Base-by-base conservation (phyloP, 768 basidiomycete species). In the Lactifluus volemus region DNA sequence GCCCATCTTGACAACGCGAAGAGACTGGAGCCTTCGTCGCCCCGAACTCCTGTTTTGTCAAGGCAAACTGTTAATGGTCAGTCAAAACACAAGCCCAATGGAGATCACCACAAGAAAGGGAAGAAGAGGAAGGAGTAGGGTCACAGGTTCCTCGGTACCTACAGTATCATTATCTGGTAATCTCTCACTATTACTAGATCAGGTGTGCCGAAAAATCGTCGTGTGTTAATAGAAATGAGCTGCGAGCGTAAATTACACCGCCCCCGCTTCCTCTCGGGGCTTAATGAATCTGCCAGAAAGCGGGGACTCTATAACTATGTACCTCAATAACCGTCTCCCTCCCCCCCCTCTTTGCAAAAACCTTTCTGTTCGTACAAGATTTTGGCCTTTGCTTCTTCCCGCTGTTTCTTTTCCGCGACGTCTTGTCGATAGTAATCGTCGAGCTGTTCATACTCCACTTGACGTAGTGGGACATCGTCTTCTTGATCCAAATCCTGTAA, bases 281-380 rank as follows among this genome's bases (percentile, higher is more conserved):
- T 68, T 74, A 72, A 74, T 74, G 73, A 74, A 74, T 74, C 72
- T 73, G 71, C 73, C 73, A 64, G 56, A 66, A 65, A 53, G 59
- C 30, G 64, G 58, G 49, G 32, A 53, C 15, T 14, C 17, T 17
- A 42, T 61, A 32, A 5, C 30, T 52, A 17, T 29, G 45, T 17
- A 49, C 17, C 49, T 79, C 75, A 97, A 73, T 98, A 98, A 11
- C 92, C 92, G 72, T 98, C 96, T 8, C 95, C 95, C 76, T 98
- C 96, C 41, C 92, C 91, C 11, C 93, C 94, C 72, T 98, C 96
- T 71, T 87, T 92, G 70, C 87, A 92, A 73, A 96, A 98, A 2
- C 96, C 96, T 66, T 85, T 84, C 71, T 89, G 79, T 70, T 89
- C 84, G 68, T 81, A 89, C 60, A 98, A 75, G 45, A 96, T 80